Evolutionary conservation across 1,284 basidiomycete genomes (phyloP), one percentile per base, ranked within the genome.

Genomic region (Ceratobasidium sp.): DNA sequence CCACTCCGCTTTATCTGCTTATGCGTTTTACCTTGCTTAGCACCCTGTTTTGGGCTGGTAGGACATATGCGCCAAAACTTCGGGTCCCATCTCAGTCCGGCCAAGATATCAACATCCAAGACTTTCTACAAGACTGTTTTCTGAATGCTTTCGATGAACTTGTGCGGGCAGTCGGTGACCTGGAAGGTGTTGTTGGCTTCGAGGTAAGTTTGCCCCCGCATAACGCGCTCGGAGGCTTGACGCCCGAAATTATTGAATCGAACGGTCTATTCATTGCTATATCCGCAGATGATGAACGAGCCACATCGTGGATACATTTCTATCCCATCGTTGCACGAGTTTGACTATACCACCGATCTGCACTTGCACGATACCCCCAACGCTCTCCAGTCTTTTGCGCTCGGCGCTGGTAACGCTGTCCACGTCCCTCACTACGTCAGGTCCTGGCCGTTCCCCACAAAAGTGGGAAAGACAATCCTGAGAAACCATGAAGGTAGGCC

Each of bases 261-360:
- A 29, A n/a, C n/a, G n/a, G n/a, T n/a, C n/a, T 40, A 29, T 29
- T 62, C 32, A 9, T 22, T 15, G 17, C 34, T 51, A 44, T 19
- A 29, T 9, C 77, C 43, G 8, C 78, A 95, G 93, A 89, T 95
- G 82, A 93, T 98, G 89, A 99, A 99, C 81, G 97, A 99, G 84
- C 97, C 97, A 0, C 97, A 99, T 84, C 88, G 92, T 81, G 98
- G 97, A 32, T 98, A 96, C 82, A 90, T 98, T 77, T 90, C 93
- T 76, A 85, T 97, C 2, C 87, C 90, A 54, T 95, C 95, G 1
- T 88, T 98, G 69, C 91, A 98, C 81, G 86, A 86, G 43, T 99
- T 95, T 85, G 92, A 98, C 83, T 96, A 98, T 84, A 96, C 95
- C 79, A 98, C 96, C 11, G 96, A 99, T 82, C 88, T 99, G 6